Percentiles rank a stretch among this genome's conserved stretches.
phyloP scores from a whole-genome alignment of 2,329 filamentous ascomycete genomes.

The Xylaria hypoxylon region DNA sequence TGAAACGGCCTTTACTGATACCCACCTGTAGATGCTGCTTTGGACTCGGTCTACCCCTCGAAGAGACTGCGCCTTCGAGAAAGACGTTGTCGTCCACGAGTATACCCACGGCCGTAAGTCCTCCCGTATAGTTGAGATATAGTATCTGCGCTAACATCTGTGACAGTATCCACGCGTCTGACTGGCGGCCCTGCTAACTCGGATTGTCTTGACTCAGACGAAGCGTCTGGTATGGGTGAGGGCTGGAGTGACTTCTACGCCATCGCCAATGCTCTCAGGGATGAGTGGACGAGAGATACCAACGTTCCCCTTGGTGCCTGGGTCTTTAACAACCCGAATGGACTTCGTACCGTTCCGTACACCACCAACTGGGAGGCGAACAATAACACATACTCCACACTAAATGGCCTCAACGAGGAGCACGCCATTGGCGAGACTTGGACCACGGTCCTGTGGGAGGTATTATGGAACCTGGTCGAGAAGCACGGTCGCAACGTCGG shows the following conservation, averaged over 20 bases:
- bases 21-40: slow-evolving; percentile 61
- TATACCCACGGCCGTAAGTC: slow-evolving; percentile 62
- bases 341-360: slow-evolving; percentile 60
- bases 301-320: slow-evolving; percentile 60
- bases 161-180: slow-evolving; percentile 63
- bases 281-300: slow-evolving; percentile 56
- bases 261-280: slow-evolving; percentile 60
- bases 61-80: slow-evolving; percentile 68
- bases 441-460: slow-evolving; percentile 63
- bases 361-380: slow-evolving; percentile 58
- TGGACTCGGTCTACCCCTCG: slow-evolving; percentile 61
- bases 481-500: slow-evolving; percentile 60
- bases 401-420: slow-evolving; percentile 52
- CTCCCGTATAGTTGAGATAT: background rate
- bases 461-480: slow-evolving; percentile 64
- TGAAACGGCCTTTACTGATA: background rate
- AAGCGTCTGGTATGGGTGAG: slow-evolving; percentile 63
- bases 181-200: slow-evolving; percentile 68
- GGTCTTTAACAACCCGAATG: slow-evolving; percentile 53
- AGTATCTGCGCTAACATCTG: background rate
- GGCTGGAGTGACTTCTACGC: slow-evolving; percentile 64
- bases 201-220: slow-evolving; percentile 56
- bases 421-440: slow-evolving; percentile 62
- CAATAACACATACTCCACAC: slow-evolving; percentile 58
- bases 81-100: slow-evolving; percentile 71